Conservation (phyloP, 805 yeast species). For the Maudiozyma serrabonitensis region DNA sequence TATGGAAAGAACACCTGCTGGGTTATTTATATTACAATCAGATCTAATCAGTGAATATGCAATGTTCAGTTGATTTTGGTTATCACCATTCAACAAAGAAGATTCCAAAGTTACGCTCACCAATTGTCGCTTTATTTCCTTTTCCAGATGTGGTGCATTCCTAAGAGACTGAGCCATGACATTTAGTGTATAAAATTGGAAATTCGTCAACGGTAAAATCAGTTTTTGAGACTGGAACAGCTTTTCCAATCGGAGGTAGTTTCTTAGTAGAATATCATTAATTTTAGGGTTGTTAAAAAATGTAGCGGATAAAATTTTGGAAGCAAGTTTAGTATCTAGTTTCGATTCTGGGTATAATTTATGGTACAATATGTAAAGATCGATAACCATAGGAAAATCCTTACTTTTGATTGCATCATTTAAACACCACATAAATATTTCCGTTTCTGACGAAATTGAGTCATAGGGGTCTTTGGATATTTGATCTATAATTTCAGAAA, state of each 20-base stretch:
- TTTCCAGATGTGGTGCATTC: constrained; percentile 7
- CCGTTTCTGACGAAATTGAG: not conserved
- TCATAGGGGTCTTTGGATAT: not conserved
- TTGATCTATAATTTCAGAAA: not conserved
- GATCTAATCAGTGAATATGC: constrained; percentile 16
- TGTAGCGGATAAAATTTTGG: constrained; percentile 11
- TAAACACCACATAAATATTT: constrained; percentile 10
- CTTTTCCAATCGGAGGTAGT: constrained; percentile 8
- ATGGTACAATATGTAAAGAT: constrained; percentile 15
- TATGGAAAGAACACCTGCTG: constrained; percentile 17
- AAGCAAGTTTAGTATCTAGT: constrained; percentile 4
- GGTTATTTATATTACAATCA: constrained; percentile 16
- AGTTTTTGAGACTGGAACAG: constrained; percentile 4
- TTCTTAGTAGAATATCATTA: constrained; percentile 12
- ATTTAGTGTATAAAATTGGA: constrained; percentile 14
- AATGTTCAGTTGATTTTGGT: constrained; percentile 10
- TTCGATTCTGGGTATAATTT: constrained; percentile 4
- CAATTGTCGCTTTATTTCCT: constrained; percentile 9
- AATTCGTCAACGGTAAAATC: constrained; percentile 4
- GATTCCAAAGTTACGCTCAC: constrained; percentile 7
- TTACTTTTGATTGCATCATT: constrained; percentile 9
- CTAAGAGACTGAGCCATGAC: constrained; percentile 16
- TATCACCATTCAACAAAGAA: constrained; percentile 3
- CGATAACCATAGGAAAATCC: constrained; percentile 16
- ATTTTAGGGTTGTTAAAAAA: constrained; percentile 16